Evolutionary conservation across 768 basidiomycete genomes (phyloP).

Genomic region (Lentinula detonsa): DNA sequence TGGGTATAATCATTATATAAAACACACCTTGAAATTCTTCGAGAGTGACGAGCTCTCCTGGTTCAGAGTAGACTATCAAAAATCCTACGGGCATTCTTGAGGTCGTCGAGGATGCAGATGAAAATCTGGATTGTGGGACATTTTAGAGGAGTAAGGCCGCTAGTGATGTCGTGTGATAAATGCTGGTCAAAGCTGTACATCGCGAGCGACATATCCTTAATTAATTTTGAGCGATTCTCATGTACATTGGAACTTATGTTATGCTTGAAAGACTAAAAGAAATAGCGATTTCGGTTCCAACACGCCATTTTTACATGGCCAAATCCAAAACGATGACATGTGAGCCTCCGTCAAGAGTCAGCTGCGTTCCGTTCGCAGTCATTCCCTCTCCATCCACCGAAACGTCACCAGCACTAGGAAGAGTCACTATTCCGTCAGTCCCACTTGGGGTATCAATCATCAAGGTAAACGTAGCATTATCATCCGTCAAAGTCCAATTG

Average conservation of each 20-base stretch:
- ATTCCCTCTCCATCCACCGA: slow-evolving; percentile 11
- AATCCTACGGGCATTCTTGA: slow-evolving; percentile 33
- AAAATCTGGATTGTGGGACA: not conserved
- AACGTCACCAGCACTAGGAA: slow-evolving; percentile 19
- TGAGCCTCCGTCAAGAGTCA: not conserved
- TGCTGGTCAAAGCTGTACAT: too few species aligned
- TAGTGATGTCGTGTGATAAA: too few species aligned
- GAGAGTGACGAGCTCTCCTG: slow-evolving; percentile 32
- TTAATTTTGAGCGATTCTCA: too few species aligned
- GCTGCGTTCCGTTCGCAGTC: not conserved
- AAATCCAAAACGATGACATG: not conserved
- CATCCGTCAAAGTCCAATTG: slow-evolving; percentile 24
- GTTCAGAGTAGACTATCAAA: slow-evolving; percentile 43
- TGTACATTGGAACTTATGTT: too few species aligned
- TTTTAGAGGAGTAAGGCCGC: not conserved
- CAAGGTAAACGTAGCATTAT: slow-evolving; percentile 12
- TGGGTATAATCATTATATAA: not conserved
- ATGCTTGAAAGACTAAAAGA: too few species aligned
- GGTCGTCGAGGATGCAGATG: not conserved
- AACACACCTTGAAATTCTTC: slow-evolving; percentile 44
- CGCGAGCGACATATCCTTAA: too few species aligned
- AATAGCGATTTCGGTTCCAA: too few species aligned
- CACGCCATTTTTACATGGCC: not conserved
- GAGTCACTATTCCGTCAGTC: slow-evolving; percentile 19
- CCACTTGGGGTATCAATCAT: slow-evolving; percentile 18